phyloP scores from a whole-genome alignment of 139 green algal species.

The Chlamydomonas applanata region DNA sequence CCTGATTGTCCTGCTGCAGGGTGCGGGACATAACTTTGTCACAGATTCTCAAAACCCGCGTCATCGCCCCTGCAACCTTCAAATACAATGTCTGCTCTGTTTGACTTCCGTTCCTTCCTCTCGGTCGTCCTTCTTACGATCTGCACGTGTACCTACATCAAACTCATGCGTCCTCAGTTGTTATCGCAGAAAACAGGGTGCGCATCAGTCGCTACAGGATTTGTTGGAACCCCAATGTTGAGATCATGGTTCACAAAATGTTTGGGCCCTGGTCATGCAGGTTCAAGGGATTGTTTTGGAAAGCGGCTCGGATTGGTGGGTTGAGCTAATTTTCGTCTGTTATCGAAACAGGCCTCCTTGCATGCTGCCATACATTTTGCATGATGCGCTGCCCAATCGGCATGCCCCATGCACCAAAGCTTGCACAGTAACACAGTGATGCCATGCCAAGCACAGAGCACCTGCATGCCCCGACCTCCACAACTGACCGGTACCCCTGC shows the following conservation, averaged over 20 bases:
- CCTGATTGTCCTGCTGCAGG: no score
- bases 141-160: slow-evolving; percentile 96
- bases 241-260: no score
- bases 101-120: slow-evolving; percentile 93
- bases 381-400: background rate
- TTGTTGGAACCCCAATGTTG: no score
- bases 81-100: slow-evolving; percentile 81
- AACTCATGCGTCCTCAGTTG: slow-evolving; percentile 71
- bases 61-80: no score
- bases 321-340: background rate
- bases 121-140: slow-evolving; percentile 90
- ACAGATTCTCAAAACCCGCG: no score
- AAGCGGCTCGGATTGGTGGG: slow-evolving; percentile 79
- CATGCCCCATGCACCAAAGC: no score
- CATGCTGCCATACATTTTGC: no score
- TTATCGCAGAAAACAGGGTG: slow-evolving; percentile 67
- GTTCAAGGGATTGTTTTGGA: slow-evolving; percentile 88
- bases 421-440: background rate
- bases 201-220: no score
- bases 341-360: no score
- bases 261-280: slow-evolving; percentile 28
- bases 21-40: no score
- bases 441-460: no score
- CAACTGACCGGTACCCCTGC: background rate
- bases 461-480: no score